A percentile compares a stretch with the other conserved stretches of the same genome.
Evolutionary conservation across 495 filamentous ascomycete species (phyloP).

Genomic region (Hypoxylon rickii): DNA sequence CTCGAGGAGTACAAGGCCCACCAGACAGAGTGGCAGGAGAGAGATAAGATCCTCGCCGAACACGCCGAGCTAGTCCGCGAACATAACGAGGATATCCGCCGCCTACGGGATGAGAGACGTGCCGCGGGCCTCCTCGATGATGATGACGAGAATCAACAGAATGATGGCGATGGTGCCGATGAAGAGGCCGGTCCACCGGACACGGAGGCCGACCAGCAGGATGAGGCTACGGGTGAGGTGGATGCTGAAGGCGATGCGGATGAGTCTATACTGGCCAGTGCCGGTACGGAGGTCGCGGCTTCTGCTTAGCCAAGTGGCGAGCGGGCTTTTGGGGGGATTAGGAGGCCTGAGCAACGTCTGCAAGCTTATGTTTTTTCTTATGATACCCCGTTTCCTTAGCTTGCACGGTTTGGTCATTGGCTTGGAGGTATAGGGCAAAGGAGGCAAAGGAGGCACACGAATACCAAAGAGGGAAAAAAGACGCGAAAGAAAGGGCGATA

Average conservation of each 20-base stretch:
- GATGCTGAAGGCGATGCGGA: not conserved
- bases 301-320: not conserved
- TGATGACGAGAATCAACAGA: slow-evolving; percentile 42
- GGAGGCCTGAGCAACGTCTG: not conserved
- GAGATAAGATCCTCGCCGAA: slow-evolving; percentile 71
- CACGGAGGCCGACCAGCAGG: not conserved
- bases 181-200: not conserved
- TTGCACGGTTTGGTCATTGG: slow-evolving; percentile 1
- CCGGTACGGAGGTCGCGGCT: not conserved
- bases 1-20: slow-evolving; percentile 68
- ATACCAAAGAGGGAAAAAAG: no score
- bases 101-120: slow-evolving; percentile 46
- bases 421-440: not conserved
- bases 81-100: slow-evolving; percentile 61
- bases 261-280: no score
- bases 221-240: not conserved
- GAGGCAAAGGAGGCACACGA: no score
- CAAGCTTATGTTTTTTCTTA: slow-evolving; percentile 24
- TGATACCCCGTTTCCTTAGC: slow-evolving; percentile 32
- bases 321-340: no score
- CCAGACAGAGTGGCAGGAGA: slow-evolving; percentile 61
- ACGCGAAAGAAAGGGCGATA: no score
- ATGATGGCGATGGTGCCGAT: slow-evolving; percentile 39
- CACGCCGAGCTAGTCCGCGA: slow-evolving; percentile 67
- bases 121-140: slow-evolving; percentile 40